Conservation (phyloP, 257 asterid genomes). For the Perilla frutescens region DNA sequence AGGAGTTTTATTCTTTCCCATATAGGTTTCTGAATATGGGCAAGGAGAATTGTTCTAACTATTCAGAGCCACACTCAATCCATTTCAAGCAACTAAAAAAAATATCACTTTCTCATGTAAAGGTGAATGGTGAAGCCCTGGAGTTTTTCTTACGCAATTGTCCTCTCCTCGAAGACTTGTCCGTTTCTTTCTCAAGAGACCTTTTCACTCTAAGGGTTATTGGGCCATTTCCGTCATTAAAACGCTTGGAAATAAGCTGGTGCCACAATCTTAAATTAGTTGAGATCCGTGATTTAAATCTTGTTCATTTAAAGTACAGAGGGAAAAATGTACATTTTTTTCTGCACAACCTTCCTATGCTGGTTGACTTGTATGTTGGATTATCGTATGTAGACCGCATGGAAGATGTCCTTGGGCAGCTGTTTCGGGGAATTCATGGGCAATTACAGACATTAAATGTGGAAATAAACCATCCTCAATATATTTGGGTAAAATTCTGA, state of each 20-base stretch:
- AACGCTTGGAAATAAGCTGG: not conserved
- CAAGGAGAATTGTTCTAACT: not conserved
- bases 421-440: too few species aligned
- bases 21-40: not conserved
- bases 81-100: not conserved
- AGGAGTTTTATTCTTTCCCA: not conserved
- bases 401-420: too few species aligned
- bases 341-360: too few species aligned
- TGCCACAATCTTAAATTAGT: not conserved
- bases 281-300: not conserved
- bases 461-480: too few species aligned
- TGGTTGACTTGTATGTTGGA: too few species aligned
- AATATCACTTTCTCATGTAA: not conserved
- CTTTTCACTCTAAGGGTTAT: not conserved
- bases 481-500: too few species aligned
- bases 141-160: not conserved
- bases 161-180: constrained; percentile 8
- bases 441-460: too few species aligned
- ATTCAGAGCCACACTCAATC: not conserved
- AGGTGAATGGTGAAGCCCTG: too few species aligned
- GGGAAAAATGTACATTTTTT: not conserved
- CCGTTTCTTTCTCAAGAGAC: not conserved
- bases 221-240: not conserved
- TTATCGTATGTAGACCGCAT: too few species aligned
- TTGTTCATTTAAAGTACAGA: not conserved